These are phyloP conservation scores for Coniochaeta sp. DNA, from an alignment of 2,329 filamentous ascomycete genomes.

Conservation along the genomic window DNA sequence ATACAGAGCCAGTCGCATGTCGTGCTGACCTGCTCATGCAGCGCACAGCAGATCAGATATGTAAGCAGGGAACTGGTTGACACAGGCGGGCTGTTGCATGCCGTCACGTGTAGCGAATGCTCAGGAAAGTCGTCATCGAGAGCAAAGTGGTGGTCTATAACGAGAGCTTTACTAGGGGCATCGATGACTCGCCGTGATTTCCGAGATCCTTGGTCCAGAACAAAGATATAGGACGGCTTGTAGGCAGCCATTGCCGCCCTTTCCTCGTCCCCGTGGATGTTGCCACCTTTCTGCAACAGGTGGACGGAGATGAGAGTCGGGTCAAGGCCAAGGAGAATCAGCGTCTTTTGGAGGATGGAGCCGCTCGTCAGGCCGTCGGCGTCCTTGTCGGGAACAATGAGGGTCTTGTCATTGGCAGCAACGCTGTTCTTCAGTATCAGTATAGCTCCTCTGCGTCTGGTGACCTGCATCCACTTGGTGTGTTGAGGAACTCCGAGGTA, in stretches of 20 bases:
- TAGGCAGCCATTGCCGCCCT: constrained; percentile 40
- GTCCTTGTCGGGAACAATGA: constrained; percentile 64
- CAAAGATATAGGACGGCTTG: constrained; percentile 50
- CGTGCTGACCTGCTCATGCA: constrained; percentile 49
- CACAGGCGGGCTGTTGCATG: constrained; percentile 57
- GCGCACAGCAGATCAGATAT: constrained; percentile 52
- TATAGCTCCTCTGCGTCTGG: neutral
- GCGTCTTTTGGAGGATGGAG: constrained; percentile 52
- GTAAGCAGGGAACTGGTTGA: constrained; percentile 58
- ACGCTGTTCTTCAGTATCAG: constrained; percentile 30
- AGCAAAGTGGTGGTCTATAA: constrained; percentile 62
- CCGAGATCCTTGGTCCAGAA: constrained; percentile 59
- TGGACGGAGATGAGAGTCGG: constrained; percentile 47
- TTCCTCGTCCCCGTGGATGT: constrained; percentile 47
- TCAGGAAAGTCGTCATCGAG: constrained; percentile 47
- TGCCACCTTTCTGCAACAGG: constrained; percentile 51
- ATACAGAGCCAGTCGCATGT: constrained; percentile 45
- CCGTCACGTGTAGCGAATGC: constrained; percentile 47
- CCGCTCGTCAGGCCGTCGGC: constrained; percentile 61
- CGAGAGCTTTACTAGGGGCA: constrained; percentile 38
- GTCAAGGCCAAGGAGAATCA: constrained; percentile 50
- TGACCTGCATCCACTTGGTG: neutral
- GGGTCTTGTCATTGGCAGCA: constrained; percentile 36
- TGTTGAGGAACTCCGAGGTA: neutral
- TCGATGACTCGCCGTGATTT: constrained; percentile 46